Evolutionary conservation across 2,329 filamentous ascomycete species (phyloP), one percentile per base, ranked within the genome.

Genomic region (Sporothrix humicola): DNA sequence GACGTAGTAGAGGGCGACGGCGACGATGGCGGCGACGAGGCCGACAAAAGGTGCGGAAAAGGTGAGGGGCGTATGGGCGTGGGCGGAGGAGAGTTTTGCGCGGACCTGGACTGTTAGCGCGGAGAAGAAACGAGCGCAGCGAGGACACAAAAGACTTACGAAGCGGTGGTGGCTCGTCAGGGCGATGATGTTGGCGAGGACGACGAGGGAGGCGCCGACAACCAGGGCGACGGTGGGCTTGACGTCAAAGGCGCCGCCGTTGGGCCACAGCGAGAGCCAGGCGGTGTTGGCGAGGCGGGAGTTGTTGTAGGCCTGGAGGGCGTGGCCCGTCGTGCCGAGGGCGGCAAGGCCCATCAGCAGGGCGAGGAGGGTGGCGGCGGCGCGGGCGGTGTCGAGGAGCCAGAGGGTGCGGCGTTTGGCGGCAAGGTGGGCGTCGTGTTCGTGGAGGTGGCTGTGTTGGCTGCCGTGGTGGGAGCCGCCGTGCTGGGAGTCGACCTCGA

Each of bases 1-100:
- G 72, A 83, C 83, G 78, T 89, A 91, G 79, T 88, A 89, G 79
- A 90, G 85, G 70, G 84, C 81, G 78, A 89, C 86, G 75, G 85
- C 84, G 72, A 89, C 81, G 69, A 90, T 79, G 54, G 86, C 84
- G 13, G 83, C 84, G 65, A 82, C 79, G 70, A 87, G 82, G 74
- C 82, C 82, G 74, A 85, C 75, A 50, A 83, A 79, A 1, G 86
- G 84, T 0, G 82, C 80, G 8, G 81, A 75, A 73, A 86, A 80
- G 54, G 80, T 81, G 20, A 82, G 61, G 2, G 82, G 77, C 4
- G 80, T 82, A 77, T 85, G 82, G 23, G 80, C 72, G 77, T 84
- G 82, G n/a, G 80, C 72, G 3, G 76, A 63, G 31, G 79, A 75
- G 56, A 78, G 80, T 71, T 79, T 81, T 13, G 65, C 17, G 69